Base-by-base conservation (phyloP, 2,329 filamentous ascomycete genomes). In the Ophiostoma ips region DNA sequence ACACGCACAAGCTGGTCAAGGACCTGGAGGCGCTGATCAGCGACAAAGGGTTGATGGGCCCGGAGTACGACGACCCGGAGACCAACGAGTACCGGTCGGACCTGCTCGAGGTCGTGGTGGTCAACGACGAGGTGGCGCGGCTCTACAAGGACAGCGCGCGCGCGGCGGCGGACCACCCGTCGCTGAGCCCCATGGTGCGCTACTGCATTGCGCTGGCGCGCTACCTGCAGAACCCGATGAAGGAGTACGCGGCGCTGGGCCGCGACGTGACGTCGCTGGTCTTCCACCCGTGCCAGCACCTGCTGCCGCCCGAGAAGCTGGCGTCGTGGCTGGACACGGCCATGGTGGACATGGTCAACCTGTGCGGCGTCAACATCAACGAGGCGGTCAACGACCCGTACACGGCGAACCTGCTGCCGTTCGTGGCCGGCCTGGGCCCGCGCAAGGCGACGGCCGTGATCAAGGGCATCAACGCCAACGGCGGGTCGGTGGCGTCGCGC, bases 261-360 rank as follows among this genome's bases (percentile, higher is more conserved):
- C 86, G 84, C 58, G 89, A 96, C 61, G 80, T 96, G 53, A 71
- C 83, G 12, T 94, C 90, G 1, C 76, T 98, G 53, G 77, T 81
- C 18, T 95, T 95, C 66, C 88, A 95, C 58, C 79, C 86, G 3
- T 89, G 88, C 59, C 92, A 98, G 63, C 84, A 89, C 54, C 76
- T 95, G 30, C 74, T 98, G 13, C 84, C 89, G 0, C 79, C 88
- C 53, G 90, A 96, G 35, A 89, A 94, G 68, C 73, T 98, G 36
- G 70, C 83, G 55, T 88, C 86, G 63, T 80, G 87, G 53, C 75
- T 98, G 15, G 92, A 98, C 60, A 94, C 86, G n/a, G 87, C 90
- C 41, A 86, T 98, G 79, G 90, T 98, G 11, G 92, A 98, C 63
- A 95, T 95, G 76, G 92, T 98, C 58, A 98, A 98, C 63, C 79